phyloP scores from a whole-genome alignment of 75 land plant genomes.

The Larix kaempferi region DNA sequence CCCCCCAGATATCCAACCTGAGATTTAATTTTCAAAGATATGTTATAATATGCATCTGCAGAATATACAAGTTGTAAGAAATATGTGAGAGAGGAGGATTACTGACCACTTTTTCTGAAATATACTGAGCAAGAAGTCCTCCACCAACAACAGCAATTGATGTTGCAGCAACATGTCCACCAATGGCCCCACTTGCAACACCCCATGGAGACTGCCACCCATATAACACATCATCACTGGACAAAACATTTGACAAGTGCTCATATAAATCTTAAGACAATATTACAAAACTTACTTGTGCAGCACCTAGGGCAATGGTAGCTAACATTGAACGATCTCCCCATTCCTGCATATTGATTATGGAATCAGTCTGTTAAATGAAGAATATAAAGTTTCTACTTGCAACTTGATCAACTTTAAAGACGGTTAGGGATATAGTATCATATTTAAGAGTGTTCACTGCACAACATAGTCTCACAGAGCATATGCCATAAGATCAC shows the following conservation, averaged over 20 bases:
- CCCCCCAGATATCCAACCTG: conserved; percentile 93
- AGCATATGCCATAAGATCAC: neutral
- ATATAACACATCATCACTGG: conserved; percentile 2
- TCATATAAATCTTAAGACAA: neutral
- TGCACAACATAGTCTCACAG: neutral
- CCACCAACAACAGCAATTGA: conserved; percentile 88
- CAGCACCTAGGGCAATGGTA: conserved; percentile 96
- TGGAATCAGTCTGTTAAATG: neutral
- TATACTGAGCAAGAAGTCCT: conserved; percentile 90
- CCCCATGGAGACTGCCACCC: conserved; percentile 88
- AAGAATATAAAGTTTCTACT: neutral
- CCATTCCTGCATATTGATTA: conserved; percentile 74
- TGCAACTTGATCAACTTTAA: neutral
- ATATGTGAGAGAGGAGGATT: neutral
- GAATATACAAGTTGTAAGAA: neutral
- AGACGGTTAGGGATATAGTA: neutral
- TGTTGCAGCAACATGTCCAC: conserved; percentile 91
- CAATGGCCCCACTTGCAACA: conserved; percentile 96
- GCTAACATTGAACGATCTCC: conserved; percentile 99
- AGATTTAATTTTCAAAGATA: neutral
- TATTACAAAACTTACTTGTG: conserved; percentile 59
- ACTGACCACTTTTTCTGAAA: conserved; percentile 94
- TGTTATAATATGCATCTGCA: neutral
- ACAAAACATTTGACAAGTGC: neutral
- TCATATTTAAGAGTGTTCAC: neutral